Base-by-base conservation (phyloP, 345 rosid genomes). In the Atalantia buxifolia region DNA sequence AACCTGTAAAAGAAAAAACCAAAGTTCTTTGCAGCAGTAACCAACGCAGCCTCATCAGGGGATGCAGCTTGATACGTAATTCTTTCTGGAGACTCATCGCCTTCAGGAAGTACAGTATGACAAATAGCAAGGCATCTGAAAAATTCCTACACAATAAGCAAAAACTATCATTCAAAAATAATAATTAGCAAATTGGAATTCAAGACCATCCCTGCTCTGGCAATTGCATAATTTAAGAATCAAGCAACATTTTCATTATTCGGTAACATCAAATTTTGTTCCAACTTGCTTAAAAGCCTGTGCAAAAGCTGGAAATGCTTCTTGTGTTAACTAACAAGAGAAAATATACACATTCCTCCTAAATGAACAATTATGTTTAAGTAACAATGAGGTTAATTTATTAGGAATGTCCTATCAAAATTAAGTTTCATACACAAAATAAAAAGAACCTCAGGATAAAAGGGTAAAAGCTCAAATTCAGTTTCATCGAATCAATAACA, bases 101-200 rank as follows among this genome's bases (percentile, higher is more conserved):
- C 99, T 92, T 94, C 98, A 75, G 99, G 94, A 83, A 94, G 97
- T 40, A 97, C 99, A 50, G 99, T 97, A 82, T 97, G 99, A 84
- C 99, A 94, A 70, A 97, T 91, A 81, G 99, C 99, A 75, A 97
- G 98, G 81, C 99, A 97, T 88, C 99, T 88, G 84, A 97, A 97
- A 79, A 94, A 92, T 87, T 97, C 98, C 99, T 97, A 86, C 83
- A 85, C 10, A 75, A 69, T 62, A 25, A 71, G 65, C 53, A 80
- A 76, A 76, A 77, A 40, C 27, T 72, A 68, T 27, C 10, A 78
- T 66, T 69, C 61, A 79, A 63, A 71, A 18, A 24, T 36, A 61
- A 63, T 7, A 25, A 22, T 35, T 31, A 31, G 66, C 13, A 68
- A 60, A 81, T 70, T 55, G 67, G 62, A 57, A 28, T 62, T 45